Base-by-base conservation (phyloP, 129 eudicot species). In the Tanacetum coccineum region DNA sequence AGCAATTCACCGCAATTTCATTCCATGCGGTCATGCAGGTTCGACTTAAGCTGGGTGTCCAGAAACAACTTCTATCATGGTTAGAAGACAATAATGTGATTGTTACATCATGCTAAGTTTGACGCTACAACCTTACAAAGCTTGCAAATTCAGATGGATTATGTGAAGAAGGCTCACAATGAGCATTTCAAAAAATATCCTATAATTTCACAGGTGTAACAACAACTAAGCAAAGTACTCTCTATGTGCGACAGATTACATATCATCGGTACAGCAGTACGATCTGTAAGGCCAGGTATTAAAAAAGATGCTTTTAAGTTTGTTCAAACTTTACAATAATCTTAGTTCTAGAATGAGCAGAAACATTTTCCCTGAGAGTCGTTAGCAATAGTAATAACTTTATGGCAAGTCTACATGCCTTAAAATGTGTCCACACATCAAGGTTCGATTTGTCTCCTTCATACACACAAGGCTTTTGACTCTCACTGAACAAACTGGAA, bases 81-180 rank as follows among this genome's bases (percentile, higher is more conserved):
- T 21, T 72, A 62, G 28, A 51, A 36, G 18, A 64, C 30, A 62
- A 39, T 36, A 51, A 39, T 21, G 4, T 72, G 46, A 51, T 3
- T 72, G 63, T 21, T 53, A 63, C 45, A 72, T 9, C 44, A 72
- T 61, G 45, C 13, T 9, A 50, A 22, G 39, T 51, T n/a, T 22
- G n/a, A 51, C 19, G 69, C 62, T 20, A 72, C 60, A 60, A 71
- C 62, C 70, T 72, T 53, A 62, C 15, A 50, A 17, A 59, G 50
- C 75, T 71, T 60, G 50, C 21, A 36, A 13, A 14, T 70, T 59
- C 17, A 28, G n/a, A 18, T 58, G 44, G 3, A 53, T 58, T 32
- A 50, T 21, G 59, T 47, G 58, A 22, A 71, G 51, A 70, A 49
- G 28, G 69, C 44, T 61, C 52, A 50, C 17, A 19, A 8, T 49